A percentile compares a stretch with the other conserved stretches of the same genome.
Conservation (phyloP, 2,329 filamentous ascomycete genomes). For the Alternaria dauci region DNA sequence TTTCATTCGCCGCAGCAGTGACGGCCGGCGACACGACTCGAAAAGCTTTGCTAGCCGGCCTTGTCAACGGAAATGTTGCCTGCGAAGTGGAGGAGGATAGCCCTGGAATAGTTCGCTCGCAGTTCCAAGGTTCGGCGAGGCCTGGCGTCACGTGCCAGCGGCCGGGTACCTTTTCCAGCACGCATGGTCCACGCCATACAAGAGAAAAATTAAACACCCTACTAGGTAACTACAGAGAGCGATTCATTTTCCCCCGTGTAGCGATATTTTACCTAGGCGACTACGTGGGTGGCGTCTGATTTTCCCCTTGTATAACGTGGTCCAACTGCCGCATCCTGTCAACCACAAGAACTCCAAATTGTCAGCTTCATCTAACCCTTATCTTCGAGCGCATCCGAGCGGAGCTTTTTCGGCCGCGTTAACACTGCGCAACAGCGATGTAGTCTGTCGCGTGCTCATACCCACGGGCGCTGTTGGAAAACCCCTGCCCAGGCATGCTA, state of each 20-base stretch:
- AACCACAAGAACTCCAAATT: neutral
- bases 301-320: neutral
- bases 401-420: neutral
- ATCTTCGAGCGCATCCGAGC: neutral
- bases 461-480: neutral
- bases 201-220: too few relatives aligned
- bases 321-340: neutral
- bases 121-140: neutral
- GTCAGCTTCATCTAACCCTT: neutral
- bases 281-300: too few relatives aligned
- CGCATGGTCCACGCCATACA: neutral
- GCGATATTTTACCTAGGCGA: too few relatives aligned
- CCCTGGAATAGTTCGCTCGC: neutral
- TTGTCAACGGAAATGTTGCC: conserved; percentile 9
- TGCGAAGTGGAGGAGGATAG: neutral
- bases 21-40: neutral
- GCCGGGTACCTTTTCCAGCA: neutral
- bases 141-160: neutral
- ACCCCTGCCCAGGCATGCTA: neutral
- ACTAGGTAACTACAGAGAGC: too few relatives aligned
- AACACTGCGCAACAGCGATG: neutral
- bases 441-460: conserved; percentile 14
- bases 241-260: too few relatives aligned
- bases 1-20: conserved; percentile 14
- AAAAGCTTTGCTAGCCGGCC: conserved; percentile 7